These are phyloP conservation scores for Fusarium illudens DNA, from an alignment of 2,329 filamentous ascomycete species.

Conservation along the genomic window DNA sequence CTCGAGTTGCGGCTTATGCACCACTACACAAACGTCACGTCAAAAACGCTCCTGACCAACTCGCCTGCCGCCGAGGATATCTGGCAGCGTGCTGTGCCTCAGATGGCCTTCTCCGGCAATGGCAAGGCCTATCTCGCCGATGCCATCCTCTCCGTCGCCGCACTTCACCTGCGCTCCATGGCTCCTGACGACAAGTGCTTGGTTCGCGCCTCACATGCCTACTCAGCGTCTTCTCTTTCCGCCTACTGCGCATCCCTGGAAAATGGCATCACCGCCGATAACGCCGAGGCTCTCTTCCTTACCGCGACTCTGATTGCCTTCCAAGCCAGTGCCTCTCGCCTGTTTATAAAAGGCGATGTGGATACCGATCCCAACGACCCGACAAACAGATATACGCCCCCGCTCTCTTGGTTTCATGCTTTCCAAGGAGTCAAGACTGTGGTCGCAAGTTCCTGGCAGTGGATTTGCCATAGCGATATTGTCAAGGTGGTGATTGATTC, in stretches of 20 bases:
- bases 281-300: slow-evolving; percentile 70
- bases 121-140: slow-evolving; percentile 68
- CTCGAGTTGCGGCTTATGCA: slow-evolving; percentile 71
- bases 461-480: slow-evolving; percentile 65
- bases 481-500: slow-evolving; percentile 70
- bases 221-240: slow-evolving; percentile 69
- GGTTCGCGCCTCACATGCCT: slow-evolving; percentile 69
- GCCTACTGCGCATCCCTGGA: slow-evolving; percentile 67
- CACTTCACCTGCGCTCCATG: slow-evolving; percentile 67
- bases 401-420: slow-evolving; percentile 71
- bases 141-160: slow-evolving; percentile 70
- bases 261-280: slow-evolving; percentile 64
- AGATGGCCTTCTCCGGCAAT: slow-evolving; percentile 66
- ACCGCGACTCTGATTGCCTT: slow-evolving; percentile 72
- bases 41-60: slow-evolving; percentile 65
- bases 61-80: slow-evolving; percentile 62
- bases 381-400: slow-evolving; percentile 62
- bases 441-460: slow-evolving; percentile 70
- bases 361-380: slow-evolving; percentile 49
- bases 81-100: slow-evolving; percentile 68
- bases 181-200: slow-evolving; percentile 66
- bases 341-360: slow-evolving; percentile 67
- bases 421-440: slow-evolving; percentile 74
- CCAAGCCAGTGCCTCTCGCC: slow-evolving; percentile 69
- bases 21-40: slow-evolving; percentile 69